Evolutionary conservation across 169 alveolate species (phyloP).

Genomic region (Plasmodium reichenowi): DNA sequence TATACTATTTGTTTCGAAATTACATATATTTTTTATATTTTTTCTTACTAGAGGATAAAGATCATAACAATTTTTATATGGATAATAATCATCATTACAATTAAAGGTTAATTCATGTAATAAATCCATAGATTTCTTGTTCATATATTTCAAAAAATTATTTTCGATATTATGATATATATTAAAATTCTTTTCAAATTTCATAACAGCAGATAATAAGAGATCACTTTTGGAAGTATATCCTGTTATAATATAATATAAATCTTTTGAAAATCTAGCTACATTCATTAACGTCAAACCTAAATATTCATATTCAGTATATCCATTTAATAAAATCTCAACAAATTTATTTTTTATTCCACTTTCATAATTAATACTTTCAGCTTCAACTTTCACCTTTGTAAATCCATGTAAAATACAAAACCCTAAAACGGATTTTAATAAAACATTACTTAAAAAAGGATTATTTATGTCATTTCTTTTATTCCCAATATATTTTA

Average conservation of each 20-base stretch:
- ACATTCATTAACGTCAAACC: slow-evolving; percentile 34
- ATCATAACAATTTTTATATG: slow-evolving; percentile 55
- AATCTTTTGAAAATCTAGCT: slow-evolving; percentile 29
- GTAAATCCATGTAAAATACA: slow-evolving; percentile 45
- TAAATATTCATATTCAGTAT: slow-evolving; percentile 17
- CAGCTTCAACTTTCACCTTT: slow-evolving; percentile 7
- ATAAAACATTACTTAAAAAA: slow-evolving; percentile 12
- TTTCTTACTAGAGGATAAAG: slow-evolving; percentile 22
- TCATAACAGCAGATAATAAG: slow-evolving; percentile 18
- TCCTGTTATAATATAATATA: slow-evolving; percentile 45
- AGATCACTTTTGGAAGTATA: slow-evolving; percentile 23
- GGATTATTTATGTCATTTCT: slow-evolving; percentile 16
- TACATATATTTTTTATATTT: slow-evolving; percentile 9
- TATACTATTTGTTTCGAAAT: slow-evolving; percentile 16
- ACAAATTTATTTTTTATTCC: slow-evolving; percentile 12
- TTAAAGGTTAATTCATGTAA: slow-evolving; percentile 8
- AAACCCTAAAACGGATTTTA: slow-evolving; percentile 15
- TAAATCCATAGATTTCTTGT: slow-evolving; percentile 3
- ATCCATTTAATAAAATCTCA: slow-evolving; percentile 26
- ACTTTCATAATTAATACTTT: not conserved
- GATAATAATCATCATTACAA: slow-evolving; percentile 37
- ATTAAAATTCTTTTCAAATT: slow-evolving; percentile 28
- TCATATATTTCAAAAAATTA: slow-evolving; percentile 18
- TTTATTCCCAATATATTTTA: slow-evolving; percentile 1
- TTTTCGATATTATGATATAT: slow-evolving; percentile 20